These are phyloP conservation scores for Elsinoe batatas DNA, from an alignment of 2,329 filamentous ascomycete species.

Conservation along the genomic window DNA sequence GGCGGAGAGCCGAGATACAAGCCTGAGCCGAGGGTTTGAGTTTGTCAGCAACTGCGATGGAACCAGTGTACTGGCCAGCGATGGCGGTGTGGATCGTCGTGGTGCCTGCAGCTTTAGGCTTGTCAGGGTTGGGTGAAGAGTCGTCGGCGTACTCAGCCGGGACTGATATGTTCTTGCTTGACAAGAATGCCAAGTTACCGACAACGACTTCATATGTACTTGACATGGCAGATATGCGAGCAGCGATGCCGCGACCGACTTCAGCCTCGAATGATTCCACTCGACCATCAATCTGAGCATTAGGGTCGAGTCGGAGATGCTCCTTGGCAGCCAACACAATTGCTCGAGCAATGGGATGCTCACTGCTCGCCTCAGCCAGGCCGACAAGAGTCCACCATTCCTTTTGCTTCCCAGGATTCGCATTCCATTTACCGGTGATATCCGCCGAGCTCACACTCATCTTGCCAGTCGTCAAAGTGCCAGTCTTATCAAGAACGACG, in stretches of 20 bases:
- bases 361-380: slow-evolving; percentile 88
- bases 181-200: slow-evolving; percentile 71
- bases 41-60: slow-evolving; percentile 75
- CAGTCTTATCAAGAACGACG: slow-evolving; percentile 90
- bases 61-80: slow-evolving; percentile 68
- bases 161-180: slow-evolving; percentile 57
- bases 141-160: slow-evolving; percentile 49
- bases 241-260: slow-evolving; percentile 77
- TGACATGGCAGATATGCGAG: slow-evolving; percentile 60
- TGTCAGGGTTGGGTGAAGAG: slow-evolving; percentile 21
- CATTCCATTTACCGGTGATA: slow-evolving; percentile 59
- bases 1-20: slow-evolving; percentile 68
- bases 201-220: slow-evolving; percentile 71
- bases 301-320: slow-evolving; percentile 61
- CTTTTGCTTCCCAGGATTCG: slow-evolving; percentile 55
- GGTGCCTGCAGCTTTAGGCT: slow-evolving; percentile 50
- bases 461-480: slow-evolving; percentile 85
- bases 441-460: slow-evolving; percentile 78
- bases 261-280: slow-evolving; percentile 74
- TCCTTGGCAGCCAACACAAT: slow-evolving; percentile 66
- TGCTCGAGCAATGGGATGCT: slow-evolving; percentile 91
- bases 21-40: slow-evolving; percentile 81
- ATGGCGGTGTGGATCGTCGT: slow-evolving; percentile 91
- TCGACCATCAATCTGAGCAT: slow-evolving; percentile 69
- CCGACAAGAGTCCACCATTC: slow-evolving; percentile 96